Conservation (phyloP, 2,329 filamentous ascomycete species). For the Ambrosiella xylebori region DNA sequence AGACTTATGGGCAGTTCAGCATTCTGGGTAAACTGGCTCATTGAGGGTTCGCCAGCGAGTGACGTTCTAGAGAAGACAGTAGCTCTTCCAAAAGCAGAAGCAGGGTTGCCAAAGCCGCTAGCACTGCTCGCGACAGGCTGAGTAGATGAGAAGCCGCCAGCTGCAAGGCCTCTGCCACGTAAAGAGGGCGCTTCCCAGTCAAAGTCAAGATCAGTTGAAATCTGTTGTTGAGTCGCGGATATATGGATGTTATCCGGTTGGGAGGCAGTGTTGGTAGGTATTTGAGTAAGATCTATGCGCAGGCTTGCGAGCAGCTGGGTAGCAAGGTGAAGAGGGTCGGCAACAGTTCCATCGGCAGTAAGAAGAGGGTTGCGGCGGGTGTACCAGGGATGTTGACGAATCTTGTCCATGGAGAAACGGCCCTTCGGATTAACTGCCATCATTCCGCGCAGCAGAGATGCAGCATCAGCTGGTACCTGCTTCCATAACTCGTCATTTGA, state of each 20-base stretch:
- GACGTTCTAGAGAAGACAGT: slow-evolving; percentile 35
- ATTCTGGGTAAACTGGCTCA: slow-evolving; percentile 66
- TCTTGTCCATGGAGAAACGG: slow-evolving; percentile 71
- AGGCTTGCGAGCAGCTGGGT: slow-evolving; percentile 88
- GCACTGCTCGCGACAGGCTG: slow-evolving; percentile 27
- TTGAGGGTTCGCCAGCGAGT: slow-evolving; percentile 71
- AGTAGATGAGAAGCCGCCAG: slow-evolving; percentile 28
- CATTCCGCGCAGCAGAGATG: slow-evolving; percentile 84
- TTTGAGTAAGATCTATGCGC: slow-evolving; percentile 55
- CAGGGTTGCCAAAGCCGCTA: neutral
- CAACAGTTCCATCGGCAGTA: slow-evolving; percentile 52
- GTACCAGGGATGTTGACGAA: slow-evolving; percentile 89
- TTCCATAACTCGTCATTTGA: slow-evolving; percentile 77
- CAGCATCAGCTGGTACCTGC: slow-evolving; percentile 51
- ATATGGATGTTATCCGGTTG: slow-evolving; percentile 5
- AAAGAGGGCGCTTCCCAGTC: slow-evolving; percentile 70
- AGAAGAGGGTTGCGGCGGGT: slow-evolving; percentile 67
- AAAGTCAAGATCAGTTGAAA: slow-evolving; percentile 46
- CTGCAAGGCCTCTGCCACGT: slow-evolving; percentile 28
- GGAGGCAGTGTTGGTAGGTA: slow-evolving; percentile 27
- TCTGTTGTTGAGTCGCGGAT: slow-evolving; percentile 52
- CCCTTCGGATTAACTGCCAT: slow-evolving; percentile 59
- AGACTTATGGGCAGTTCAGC: slow-evolving; percentile 66
- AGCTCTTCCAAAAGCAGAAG: neutral
- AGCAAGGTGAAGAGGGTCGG: slow-evolving; percentile 70